A percentile compares a stretch with the other conserved stretches of the same genome.
These are phyloP conservation scores for Dichomitus squalens DNA, from an alignment of 1,284 basidiomycete genomes.

Conservation along the genomic window DNA sequence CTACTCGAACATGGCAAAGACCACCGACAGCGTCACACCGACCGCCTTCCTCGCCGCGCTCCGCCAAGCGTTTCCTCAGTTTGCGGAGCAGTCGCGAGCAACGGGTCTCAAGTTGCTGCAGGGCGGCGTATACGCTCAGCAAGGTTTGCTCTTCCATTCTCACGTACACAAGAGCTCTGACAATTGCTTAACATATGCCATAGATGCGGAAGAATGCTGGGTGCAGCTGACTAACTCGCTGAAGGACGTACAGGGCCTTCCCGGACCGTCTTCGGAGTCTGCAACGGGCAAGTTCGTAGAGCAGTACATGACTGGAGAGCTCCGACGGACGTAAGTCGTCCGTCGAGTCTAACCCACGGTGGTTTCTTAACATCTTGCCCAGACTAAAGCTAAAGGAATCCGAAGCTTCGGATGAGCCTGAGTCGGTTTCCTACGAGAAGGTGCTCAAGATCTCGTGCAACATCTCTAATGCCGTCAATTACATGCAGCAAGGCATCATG, in stretches of 20 bases:
- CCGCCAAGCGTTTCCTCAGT: slow-evolving; percentile 87
- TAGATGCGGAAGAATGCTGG: slow-evolving; percentile 97
- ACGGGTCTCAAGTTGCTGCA: slow-evolving; percentile 39
- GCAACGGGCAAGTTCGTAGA: slow-evolving; percentile 69
- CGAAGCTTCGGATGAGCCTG: slow-evolving; percentile 81
- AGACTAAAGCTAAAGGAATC: slow-evolving; percentile 77
- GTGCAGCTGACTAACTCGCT: slow-evolving; percentile 82
- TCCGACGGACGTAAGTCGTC: slow-evolving; percentile 76
- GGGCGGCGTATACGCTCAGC: slow-evolving; percentile 75
- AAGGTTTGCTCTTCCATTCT: slow-evolving; percentile 52
- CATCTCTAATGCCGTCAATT: slow-evolving; percentile 86
- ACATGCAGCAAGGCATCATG: slow-evolving; percentile 85
- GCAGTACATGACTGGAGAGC: slow-evolving; percentile 82
- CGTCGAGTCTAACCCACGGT: neutral
- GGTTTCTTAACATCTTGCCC: neutral
- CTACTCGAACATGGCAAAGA: slow-evolving; percentile 73
- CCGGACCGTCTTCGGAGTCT: slow-evolving; percentile 35
- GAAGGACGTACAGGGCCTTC: slow-evolving; percentile 59
- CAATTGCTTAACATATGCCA: neutral
- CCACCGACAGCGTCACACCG: slow-evolving; percentile 81
- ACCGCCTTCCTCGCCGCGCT: slow-evolving; percentile 72
- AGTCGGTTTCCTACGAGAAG: slow-evolving; percentile 68
- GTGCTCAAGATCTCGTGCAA: slow-evolving; percentile 94
- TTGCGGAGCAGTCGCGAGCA: slow-evolving; percentile 67
- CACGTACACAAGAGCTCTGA: neutral